phyloP scores from a whole-genome alignment of 345 rosid genomes.

The Populus deltoides region DNA sequence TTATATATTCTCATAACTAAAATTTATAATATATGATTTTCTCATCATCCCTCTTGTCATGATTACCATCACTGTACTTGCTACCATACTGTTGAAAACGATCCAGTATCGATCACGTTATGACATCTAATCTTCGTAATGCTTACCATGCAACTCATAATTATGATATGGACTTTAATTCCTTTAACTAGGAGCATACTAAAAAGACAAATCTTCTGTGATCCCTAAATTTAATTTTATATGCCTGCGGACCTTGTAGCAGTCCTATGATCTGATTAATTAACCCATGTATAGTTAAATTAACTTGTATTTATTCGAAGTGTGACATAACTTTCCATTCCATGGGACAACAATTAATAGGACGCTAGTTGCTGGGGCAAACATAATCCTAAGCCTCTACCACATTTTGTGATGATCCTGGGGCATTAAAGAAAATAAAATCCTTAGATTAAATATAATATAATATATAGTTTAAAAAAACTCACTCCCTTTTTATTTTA shows the following conservation, averaged over 20 bases:
- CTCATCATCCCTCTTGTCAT: background rate
- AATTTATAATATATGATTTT: background rate
- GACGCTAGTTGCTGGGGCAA: no score
- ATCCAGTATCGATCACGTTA: background rate
- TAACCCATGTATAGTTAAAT: no score
- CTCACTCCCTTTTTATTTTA: no score
- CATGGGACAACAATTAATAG: no score
- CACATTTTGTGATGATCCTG: no score
- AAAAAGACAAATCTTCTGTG: background rate
- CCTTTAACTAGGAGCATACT: background rate
- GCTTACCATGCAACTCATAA: background rate
- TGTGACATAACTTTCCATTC: no score
- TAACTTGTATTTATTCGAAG: no score
- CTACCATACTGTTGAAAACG: background rate
- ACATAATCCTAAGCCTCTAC: no score
- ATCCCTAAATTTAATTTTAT: background rate
- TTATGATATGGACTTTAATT: background rate
- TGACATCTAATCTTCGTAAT: background rate
- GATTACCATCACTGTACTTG: background rate
- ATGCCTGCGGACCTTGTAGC: background rate
- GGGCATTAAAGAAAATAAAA: no score
- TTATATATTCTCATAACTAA: background rate
- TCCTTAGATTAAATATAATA: no score
- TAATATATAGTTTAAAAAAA: no score
- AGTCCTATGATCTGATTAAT: no score